Base-by-base conservation (phyloP, 805 yeast species). In the Grigorovia yakushimaensis region DNA sequence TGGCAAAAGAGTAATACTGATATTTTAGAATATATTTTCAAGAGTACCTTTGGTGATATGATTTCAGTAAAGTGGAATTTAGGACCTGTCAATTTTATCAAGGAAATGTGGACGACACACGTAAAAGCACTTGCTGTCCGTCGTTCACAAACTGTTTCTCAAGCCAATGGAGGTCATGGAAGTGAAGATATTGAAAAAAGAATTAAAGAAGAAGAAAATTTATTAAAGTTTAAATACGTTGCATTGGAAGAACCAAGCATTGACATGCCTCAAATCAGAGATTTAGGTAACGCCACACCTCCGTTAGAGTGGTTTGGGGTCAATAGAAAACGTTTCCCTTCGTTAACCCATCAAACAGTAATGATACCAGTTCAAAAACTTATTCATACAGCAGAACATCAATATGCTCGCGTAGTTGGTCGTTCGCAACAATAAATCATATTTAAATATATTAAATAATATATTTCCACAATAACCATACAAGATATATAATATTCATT, bases 291-390 rank as follows among this genome's bases (percentile, higher is more conserved):
- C 66, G 98, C 97, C 1, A 93, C 98, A 0, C 98, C 98, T 1
- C 98, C 98, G 2, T 68, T 93, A 49, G 98, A 93, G 62, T 93
- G 98, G 98, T 85, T 93, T 69, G 98, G 98, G 2, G 72, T 93
- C 27, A 93, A 93, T 62, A 74, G 98, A 54, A 77, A 83, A 56
- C 78, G 81, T 54, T 80, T 93, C 54, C 98, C 98, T 0, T 81
- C 84, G 39, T 73, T 85, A 49, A 83, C 96, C 0, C 97, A 93
- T 60, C 91, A 88, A 62, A 70, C 78, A 51, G 79, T 81, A 0
- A 84, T 89, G 44, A 76, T 84, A 13, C 77, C 82, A 1, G 68
- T 93, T 45, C 96, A 88, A 57, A 76, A 79, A 49, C 55, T 88
- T 47, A 86, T 86, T 11, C 79, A 76, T 42, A 81, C 86, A 55